Evolutionary conservation across 306 rosid species (phyloP).

Genomic region (Glycine soja): DNA sequence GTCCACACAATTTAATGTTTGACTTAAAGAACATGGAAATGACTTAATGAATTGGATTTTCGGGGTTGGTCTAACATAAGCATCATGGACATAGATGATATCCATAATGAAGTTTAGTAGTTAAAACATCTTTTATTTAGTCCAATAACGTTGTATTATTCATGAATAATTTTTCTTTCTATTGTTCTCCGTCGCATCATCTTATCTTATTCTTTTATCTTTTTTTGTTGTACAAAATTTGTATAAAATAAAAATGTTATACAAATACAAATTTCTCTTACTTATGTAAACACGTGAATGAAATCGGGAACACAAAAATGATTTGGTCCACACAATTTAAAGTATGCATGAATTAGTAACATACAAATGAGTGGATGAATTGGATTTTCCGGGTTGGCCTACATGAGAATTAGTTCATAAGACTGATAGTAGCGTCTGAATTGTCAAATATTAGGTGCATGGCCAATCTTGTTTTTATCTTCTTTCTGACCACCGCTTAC

Average conservation of each 20-base stretch:
- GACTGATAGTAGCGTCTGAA: constrained; percentile 25
- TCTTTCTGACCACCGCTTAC: constrained; percentile 7
- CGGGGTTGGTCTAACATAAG: no score
- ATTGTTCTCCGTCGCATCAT: no score
- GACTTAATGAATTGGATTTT: not conserved
- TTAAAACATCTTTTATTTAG: not conserved
- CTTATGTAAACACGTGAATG: no score
- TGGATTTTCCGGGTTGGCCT: constrained; percentile 18
- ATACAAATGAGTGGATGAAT: constrained; percentile 9
- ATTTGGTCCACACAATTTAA: no score
- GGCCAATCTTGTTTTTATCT: constrained; percentile 29
- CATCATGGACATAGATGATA: not conserved
- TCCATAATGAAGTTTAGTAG: constrained; percentile 9
- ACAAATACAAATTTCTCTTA: no score
- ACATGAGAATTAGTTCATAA: constrained; percentile 23
- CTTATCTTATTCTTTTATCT: no score
- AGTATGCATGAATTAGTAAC: not conserved
- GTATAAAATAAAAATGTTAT: no score
- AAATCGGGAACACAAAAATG: no score
- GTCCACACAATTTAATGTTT: constrained; percentile 35
- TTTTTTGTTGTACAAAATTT: no score
- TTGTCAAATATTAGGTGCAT: constrained; percentile 16
- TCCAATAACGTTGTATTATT: no score
- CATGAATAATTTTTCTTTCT: no score
- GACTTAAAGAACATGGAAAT: constrained; percentile 26